Evolutionary conservation across 2,329 filamentous ascomycete genomes (phyloP).

Genomic region (Exophiala lecanii-corni): DNA sequence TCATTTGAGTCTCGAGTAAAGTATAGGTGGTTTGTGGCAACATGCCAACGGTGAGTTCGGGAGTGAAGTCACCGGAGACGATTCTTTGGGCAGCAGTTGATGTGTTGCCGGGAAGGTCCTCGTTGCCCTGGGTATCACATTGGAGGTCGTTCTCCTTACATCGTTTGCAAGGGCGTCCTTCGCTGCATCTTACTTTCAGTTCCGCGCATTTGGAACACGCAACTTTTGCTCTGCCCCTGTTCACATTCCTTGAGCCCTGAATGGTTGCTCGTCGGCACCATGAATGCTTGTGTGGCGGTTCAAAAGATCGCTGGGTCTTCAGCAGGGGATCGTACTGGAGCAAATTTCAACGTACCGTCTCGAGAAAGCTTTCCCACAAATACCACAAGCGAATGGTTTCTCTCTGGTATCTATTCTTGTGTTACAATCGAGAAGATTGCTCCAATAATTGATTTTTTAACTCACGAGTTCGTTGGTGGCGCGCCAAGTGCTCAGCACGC

Average conservation of each 20-base stretch:
- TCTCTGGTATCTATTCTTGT: slow-evolving; percentile 7
- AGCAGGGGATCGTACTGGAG: not conserved
- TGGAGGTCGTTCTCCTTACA: not conserved
- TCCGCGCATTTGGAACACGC: slow-evolving; percentile 1
- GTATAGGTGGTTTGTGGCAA: not conserved
- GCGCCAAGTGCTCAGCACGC: slow-evolving; percentile 49
- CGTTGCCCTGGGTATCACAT: too few relatives aligned
- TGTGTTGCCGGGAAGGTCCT: too few relatives aligned
- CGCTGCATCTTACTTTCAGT: not conserved
- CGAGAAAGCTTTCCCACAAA: slow-evolving; percentile 15
- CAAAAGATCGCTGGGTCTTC: slow-evolving; percentile 10
- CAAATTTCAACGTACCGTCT: slow-evolving; percentile 6
- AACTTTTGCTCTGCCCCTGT: not conserved
- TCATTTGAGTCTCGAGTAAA: not conserved
- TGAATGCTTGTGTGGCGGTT: slow-evolving; percentile 7
- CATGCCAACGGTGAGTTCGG: not conserved
- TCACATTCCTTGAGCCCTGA: not conserved
- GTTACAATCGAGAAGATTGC: not conserved
- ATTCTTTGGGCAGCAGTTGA: not conserved
- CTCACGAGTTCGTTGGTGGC: slow-evolving; percentile 47
- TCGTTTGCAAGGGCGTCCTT: slow-evolving; percentile 1
- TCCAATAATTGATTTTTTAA: too few relatives aligned
- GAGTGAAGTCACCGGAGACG: not conserved
- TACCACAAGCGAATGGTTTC: slow-evolving; percentile 25
- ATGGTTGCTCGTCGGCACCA: not conserved